Evolutionary conservation across 164 flowering plant species (phyloP).

Genomic region (Santalum album): DNA sequence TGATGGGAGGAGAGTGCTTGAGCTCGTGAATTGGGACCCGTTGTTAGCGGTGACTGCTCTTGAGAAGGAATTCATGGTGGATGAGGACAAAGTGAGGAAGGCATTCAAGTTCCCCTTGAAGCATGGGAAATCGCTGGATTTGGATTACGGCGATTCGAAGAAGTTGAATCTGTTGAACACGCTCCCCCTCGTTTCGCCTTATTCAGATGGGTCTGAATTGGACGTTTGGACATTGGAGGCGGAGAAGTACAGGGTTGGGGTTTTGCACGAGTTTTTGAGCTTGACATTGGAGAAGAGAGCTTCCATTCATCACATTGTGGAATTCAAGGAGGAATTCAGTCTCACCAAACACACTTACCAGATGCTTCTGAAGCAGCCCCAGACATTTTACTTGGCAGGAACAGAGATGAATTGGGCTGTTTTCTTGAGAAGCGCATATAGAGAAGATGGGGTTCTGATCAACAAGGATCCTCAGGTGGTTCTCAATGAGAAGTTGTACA

Average conservation of each 20-base stretch:
- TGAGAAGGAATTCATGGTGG: constrained; percentile 61
- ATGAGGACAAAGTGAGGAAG: constrained; percentile 66
- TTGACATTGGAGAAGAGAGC: constrained; percentile 93
- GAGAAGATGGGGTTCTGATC: constrained; percentile 48
- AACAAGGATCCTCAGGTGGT: constrained; percentile 66
- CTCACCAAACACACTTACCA: constrained; percentile 84
- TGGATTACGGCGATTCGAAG: constrained; percentile 60
- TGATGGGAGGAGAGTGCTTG: constrained; percentile 62
- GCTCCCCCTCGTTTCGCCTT: constrained; percentile 85
- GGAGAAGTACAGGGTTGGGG: constrained; percentile 76
- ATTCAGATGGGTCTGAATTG: constrained; percentile 64
- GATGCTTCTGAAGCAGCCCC: constrained; percentile 70
- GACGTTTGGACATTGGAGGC: constrained; percentile 77
- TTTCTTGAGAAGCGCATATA: constrained; percentile 71
- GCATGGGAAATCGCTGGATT: constrained; percentile 53
- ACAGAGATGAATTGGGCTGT: constrained; percentile 96
- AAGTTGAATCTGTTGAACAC: constrained; percentile 61
- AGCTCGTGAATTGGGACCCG: constrained; percentile 78
- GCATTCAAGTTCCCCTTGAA: constrained; percentile 60
- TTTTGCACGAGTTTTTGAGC: constrained; percentile 80
- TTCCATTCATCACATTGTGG: constrained; percentile 76
- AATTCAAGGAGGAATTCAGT: constrained; percentile 81
- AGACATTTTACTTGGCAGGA: constrained; percentile 73
- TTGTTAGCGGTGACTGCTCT: constrained; percentile 63
- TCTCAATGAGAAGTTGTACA: constrained; percentile 57